Conservation (phyloP, 345 rosid genomes). For the Litchi chinensis region DNA sequence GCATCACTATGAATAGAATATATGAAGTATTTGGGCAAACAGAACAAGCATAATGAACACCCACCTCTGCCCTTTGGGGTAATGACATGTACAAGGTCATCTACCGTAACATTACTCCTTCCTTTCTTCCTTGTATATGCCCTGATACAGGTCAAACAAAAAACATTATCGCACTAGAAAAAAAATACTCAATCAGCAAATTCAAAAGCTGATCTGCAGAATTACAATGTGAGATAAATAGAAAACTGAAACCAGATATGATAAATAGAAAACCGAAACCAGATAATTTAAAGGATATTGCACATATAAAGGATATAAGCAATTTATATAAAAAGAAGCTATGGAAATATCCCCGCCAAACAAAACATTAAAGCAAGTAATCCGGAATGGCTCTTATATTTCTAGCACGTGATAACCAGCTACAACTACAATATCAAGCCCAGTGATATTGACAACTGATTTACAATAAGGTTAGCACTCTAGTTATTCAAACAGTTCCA, state of each 20-base stretch:
- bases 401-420: background rate
- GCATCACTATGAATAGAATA: background rate
- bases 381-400: background rate
- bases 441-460: background rate
- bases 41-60: background rate
- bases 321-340: background rate
- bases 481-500: background rate
- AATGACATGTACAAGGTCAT: conserved; percentile 74
- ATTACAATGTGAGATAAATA: background rate
- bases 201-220: background rate
- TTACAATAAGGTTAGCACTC: background rate
- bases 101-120: conserved; percentile 71
- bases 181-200: background rate
- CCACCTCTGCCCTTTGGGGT: conserved; percentile 90
- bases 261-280: background rate
- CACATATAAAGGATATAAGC: background rate
- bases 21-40: background rate
- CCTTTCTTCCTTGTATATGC: conserved; percentile 76
- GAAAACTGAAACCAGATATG: background rate
- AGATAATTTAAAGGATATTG: background rate
- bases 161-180: background rate
- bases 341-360: background rate
- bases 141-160: conserved; percentile 35
- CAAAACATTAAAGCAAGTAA: background rate
- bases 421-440: background rate